These are phyloP conservation scores for Exserohilum turcica DNA, from an alignment of 2,329 filamentous ascomycete genomes.

Conservation along the genomic window DNA sequence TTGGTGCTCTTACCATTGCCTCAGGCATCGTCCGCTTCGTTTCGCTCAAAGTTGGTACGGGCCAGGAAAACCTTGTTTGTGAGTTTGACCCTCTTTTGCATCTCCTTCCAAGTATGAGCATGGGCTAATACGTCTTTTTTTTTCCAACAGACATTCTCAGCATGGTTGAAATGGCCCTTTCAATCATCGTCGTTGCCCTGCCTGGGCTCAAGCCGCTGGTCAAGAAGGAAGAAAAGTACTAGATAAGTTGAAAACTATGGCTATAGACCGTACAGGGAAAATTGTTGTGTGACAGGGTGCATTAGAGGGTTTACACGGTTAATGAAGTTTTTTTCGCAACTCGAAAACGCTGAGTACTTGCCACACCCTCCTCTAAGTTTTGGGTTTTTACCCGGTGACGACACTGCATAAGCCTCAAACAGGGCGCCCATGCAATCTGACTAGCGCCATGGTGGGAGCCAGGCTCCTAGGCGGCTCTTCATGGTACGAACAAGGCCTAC, in stretches of 20 bases:
- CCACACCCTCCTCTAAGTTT: too few species aligned
- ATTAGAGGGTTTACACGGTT: background rate
- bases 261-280: too few species aligned
- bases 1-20: slow-evolving; percentile 26
- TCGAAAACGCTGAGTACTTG: background rate
- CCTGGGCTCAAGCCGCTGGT: slow-evolving; percentile 26
- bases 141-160: slow-evolving; percentile 21
- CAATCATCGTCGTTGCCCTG: slow-evolving; percentile 29
- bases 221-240: slow-evolving; percentile 1
- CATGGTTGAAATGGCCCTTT: slow-evolving; percentile 31
- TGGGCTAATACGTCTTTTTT: background rate
- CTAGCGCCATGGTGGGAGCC: background rate
- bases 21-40: slow-evolving; percentile 27
- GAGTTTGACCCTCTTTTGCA: slow-evolving; percentile 1
- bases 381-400: background rate
- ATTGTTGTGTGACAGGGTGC: too few species aligned
- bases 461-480: background rate
- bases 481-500: background rate
- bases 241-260: background rate
- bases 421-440: too few species aligned
- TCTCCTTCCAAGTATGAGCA: fast-evolving
- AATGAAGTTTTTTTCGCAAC: background rate
- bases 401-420: background rate
- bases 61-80: slow-evolving; percentile 33
- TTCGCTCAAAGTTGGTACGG: slow-evolving; percentile 26